Percentiles rank a stretch among this genome's conserved stretches.
These are phyloP conservation scores for Pseudogymnoascus sp. DNA, from an alignment of 2,329 filamentous ascomycete species.

Conservation along the genomic window DNA sequence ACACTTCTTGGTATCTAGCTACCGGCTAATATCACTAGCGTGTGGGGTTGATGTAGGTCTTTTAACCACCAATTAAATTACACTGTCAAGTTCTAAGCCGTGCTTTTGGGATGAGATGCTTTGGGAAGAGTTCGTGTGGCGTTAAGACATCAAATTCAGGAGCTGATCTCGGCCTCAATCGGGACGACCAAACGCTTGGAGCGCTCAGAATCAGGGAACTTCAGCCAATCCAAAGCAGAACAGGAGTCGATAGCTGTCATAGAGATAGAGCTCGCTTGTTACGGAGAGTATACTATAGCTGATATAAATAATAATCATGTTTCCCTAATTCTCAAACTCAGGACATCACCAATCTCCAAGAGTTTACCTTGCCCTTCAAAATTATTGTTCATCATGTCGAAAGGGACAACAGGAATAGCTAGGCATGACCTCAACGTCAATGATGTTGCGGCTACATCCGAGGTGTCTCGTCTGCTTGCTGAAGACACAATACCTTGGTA, in stretches of 20 bases:
- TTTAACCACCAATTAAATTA: background rate
- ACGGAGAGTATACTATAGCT: background rate
- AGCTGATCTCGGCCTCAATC: background rate
- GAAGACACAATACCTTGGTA: conserved; percentile 18
- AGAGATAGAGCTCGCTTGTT: background rate
- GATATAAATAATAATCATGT: background rate
- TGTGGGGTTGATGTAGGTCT: background rate
- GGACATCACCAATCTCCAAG: background rate
- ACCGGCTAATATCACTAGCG: background rate
- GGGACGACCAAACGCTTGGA: background rate
- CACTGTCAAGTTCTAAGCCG: background rate
- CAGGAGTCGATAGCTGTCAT: background rate
- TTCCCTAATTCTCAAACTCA: background rate
- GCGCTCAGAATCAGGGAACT: background rate
- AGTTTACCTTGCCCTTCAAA: background rate
- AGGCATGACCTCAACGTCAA: background rate
- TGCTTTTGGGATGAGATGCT: background rate
- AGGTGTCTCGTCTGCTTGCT: background rate
- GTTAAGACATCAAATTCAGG: background rate
- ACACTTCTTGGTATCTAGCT: background rate
- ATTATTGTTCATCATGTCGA: background rate
- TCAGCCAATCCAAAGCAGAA: background rate
- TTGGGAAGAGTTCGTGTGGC: background rate
- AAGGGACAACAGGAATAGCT: background rate
- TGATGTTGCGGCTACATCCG: background rate